Base-by-base conservation (phyloP, 1,139 yeast species). In the Kurtzmaniella quercitrusa region DNA sequence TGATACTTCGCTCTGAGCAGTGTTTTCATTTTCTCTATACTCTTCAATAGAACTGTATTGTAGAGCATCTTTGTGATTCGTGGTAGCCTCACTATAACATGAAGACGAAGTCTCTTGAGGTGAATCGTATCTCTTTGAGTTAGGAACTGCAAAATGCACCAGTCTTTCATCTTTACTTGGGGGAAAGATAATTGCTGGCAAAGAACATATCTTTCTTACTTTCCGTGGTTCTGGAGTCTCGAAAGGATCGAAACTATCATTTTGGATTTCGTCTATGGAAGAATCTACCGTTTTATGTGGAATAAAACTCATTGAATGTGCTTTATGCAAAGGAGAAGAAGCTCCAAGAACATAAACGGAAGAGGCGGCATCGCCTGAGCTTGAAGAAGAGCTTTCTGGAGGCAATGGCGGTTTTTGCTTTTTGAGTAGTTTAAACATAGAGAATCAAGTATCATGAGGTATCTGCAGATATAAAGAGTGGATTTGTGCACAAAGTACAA, bases 241-340 rank as follows among this genome's bases (percentile, higher is more conserved):
- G 25, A 41, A 43, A 3, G 46, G 46, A 29, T 43, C 46, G 19
- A 41, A 40, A 18, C 46, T 43, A 21, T 25, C 36, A 8, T 43
- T 41, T 12, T 34, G 29, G 6, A 38, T 9, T 7, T 43, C 41
- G 18, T 31, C 36, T 14, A 31, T 16, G 7, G 36, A 14, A 5
- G 25, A 19, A 19, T 36, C 25, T 3, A 10, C 23, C 12, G 15
- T 36, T 11, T 36, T 19, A 7, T 14, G 7, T 6, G 14, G 11
- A 5, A 27, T 5, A 10, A 36, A 36, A 14, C 14, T 18, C 25
- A 36, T 18, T 12, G 38, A 36, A 11, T 19, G 8, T 8, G 17
- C n/a, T 19, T 36, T 36, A 11, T 21, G 12, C 16, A 36, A 14
- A 4, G 38, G 38, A 3, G 38, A 36, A 2, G 38, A 36, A 15